Evolutionary conservation across 305 asterid genomes (phyloP).

Genomic region (Ajuga reptans): DNA sequence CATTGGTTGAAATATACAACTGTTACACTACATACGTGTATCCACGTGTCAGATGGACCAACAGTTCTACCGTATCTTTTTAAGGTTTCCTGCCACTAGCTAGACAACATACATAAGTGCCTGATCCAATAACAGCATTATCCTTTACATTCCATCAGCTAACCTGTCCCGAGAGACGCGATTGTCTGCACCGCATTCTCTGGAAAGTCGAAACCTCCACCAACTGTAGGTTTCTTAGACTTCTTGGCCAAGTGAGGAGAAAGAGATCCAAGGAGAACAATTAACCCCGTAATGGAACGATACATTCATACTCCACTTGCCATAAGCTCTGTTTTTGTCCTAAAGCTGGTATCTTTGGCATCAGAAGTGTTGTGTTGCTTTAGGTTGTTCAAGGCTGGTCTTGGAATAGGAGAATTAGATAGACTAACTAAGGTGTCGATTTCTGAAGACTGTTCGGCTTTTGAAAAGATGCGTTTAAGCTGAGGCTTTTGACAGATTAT

Average conservation of each 20-base stretch:
- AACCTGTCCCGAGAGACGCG: not conserved
- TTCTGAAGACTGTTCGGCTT: slow-evolving; percentile 35
- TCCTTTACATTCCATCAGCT: slow-evolving; percentile 1
- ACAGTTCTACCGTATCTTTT: slow-evolving; percentile 13
- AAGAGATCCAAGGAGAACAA: slow-evolving; percentile 12
- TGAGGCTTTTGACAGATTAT: slow-evolving; percentile 78
- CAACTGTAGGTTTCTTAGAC: not conserved
- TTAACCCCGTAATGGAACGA: slow-evolving; percentile 15
- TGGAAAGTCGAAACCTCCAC: slow-evolving; percentile 16
- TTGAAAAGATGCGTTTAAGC: slow-evolving; percentile 54
- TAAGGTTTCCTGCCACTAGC: slow-evolving; percentile 33
- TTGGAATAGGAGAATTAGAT: slow-evolving; percentile 55
- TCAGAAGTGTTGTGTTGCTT: slow-evolving; percentile 34
- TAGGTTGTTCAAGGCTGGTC: slow-evolving; percentile 25
- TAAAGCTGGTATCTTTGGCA: slow-evolving; percentile 24
- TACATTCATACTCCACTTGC: slow-evolving; percentile 44
- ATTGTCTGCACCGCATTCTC: slow-evolving; percentile 4
- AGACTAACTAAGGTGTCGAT: slow-evolving; percentile 28
- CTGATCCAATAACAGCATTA: slow-evolving; percentile 18
- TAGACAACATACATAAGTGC: slow-evolving; percentile 29
- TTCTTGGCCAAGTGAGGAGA: slow-evolving; percentile 10
- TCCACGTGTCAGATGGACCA: slow-evolving; percentile 21
- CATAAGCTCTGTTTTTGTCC: slow-evolving; percentile 52
- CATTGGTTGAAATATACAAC: slow-evolving; percentile 14
- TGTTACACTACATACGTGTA: slow-evolving; percentile 7